A percentile compares a stretch with the other conserved stretches of the same genome.
phyloP scores from a whole-genome alignment of 768 basidiomycete species.

The Amanita inopinata region DNA sequence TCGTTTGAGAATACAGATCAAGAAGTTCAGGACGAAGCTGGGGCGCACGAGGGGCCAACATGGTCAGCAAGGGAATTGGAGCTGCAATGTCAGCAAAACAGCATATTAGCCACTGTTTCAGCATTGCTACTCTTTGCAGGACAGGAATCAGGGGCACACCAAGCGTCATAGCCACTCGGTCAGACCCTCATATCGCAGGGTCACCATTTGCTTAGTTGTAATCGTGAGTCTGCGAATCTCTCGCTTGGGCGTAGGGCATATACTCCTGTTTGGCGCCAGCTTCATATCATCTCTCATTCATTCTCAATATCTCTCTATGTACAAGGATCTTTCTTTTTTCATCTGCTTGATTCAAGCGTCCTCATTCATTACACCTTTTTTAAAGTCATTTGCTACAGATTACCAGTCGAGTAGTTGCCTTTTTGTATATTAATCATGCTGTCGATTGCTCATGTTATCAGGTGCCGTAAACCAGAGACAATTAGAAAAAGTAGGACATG shows the following conservation, averaged over 20 bases:
- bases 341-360: not conserved
- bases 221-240: not conserved
- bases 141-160: conserved; percentile 1
- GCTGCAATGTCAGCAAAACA: conserved; percentile 82
- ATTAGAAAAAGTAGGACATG: too few relatives aligned
- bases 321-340: not conserved
- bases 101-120: conserved; percentile 60
- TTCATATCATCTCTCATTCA: not conserved
- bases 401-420: not conserved
- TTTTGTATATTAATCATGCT: conserved; percentile 6
- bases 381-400: not conserved
- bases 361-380: conserved; percentile 1
- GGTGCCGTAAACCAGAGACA: conserved; percentile 1
- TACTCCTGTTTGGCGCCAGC: too few relatives aligned
- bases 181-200: not conserved
- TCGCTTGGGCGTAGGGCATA: not conserved
- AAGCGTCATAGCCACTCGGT: conserved; percentile 1
- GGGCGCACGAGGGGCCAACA: conserved; percentile 35
- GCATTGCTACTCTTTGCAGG: conserved; percentile 6
- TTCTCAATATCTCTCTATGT: not conserved
- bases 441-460: not conserved
- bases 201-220: not conserved
- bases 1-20: conserved; percentile 17
- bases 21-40: conserved; percentile 21
- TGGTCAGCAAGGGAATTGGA: conserved; percentile 84